Evolutionary conservation across 305 asterid genomes (phyloP).

Genomic region (Fraxinus xanthoxyloides): DNA sequence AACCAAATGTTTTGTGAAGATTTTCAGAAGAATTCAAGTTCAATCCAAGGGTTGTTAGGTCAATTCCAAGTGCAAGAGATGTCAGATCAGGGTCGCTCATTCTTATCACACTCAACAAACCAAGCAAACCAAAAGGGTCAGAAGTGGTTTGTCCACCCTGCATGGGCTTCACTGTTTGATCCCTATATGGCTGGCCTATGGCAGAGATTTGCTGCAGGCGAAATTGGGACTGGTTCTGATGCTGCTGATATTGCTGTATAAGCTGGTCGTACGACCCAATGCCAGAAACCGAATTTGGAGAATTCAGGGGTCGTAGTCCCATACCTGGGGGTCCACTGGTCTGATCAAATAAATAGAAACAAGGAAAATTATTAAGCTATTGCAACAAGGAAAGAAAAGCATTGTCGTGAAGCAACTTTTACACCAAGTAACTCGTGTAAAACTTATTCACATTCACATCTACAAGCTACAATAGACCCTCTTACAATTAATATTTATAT

Average conservation of each 20-base stretch:
- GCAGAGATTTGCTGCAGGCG: conserved; percentile 86
- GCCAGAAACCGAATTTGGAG: conserved; percentile 72
- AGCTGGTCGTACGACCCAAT: conserved; percentile 86
- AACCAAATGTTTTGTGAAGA: conserved; percentile 78
- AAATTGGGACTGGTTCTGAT: conserved; percentile 76
- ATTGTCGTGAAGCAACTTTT: background rate
- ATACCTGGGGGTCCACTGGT: conserved; percentile 72
- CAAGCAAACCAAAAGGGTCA: conserved; percentile 83
- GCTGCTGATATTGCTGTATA: conserved; percentile 88
- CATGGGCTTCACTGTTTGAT: conserved; percentile 74
- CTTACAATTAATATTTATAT: background rate
- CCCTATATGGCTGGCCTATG: conserved; percentile 80
- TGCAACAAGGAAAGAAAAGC: conserved; percentile 11
- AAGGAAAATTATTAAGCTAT: conserved; percentile 17
- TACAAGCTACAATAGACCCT: background rate
- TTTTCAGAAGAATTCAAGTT: conserved; percentile 85
- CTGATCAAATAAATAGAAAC: conserved; percentile 41
- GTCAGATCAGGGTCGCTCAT: conserved; percentile 86
- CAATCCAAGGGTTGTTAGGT: conserved; percentile 86
- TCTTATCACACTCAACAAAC: conserved; percentile 80
- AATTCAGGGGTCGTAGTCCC: conserved; percentile 77
- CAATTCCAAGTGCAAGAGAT: conserved; percentile 91
- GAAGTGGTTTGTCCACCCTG: conserved; percentile 57
- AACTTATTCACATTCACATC: background rate
- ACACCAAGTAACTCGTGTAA: conserved; percentile 9